These are phyloP conservation scores for Oryza nivara DNA, from an alignment of 176 grass and related monocot genomes.

Conservation along the genomic window DNA sequence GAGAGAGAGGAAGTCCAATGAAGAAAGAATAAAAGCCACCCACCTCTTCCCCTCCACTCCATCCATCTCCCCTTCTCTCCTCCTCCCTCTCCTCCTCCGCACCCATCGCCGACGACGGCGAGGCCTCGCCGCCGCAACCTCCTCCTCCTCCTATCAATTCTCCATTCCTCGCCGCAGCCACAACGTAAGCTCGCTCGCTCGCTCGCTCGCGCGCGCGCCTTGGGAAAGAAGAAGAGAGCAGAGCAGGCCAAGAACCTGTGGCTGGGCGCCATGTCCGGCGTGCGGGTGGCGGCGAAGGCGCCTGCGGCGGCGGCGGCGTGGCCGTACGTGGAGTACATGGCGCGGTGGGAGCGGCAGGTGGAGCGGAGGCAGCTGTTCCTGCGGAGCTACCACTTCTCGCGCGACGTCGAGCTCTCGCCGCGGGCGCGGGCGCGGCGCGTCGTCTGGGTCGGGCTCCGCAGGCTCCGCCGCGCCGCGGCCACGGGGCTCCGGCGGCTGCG, in stretches of 20 bases:
- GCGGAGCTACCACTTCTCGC: conserved; percentile 93
- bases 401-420: conserved; percentile 43
- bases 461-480: conserved; percentile 48
- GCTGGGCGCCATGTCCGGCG: conserved; percentile 33
- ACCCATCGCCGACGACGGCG: conserved; percentile 15
- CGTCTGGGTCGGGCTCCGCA: conserved; percentile 64
- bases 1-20: background rate
- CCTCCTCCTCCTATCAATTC: conserved; percentile 27
- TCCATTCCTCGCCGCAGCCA: background rate
- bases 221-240: background rate
- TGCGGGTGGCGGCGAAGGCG: conserved; percentile 6
- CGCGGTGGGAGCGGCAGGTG: conserved; percentile 69
- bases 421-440: conserved; percentile 63
- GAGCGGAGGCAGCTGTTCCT: conserved; percentile 92
- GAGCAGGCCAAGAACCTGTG: background rate
- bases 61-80: conserved; percentile 43
- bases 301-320: conserved; percentile 26
- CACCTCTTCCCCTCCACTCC: conserved; percentile 39
- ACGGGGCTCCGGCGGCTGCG: conserved; percentile 43
- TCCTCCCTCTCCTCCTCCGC: background rate
- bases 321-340: conserved; percentile 84
- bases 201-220: background rate
- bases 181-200: background rate
- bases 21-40: conserved; percentile 17
- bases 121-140: background rate